Evolutionary conservation across 345 rosid genomes (phyloP).

Genomic region (Mallotus nudiflorus): DNA sequence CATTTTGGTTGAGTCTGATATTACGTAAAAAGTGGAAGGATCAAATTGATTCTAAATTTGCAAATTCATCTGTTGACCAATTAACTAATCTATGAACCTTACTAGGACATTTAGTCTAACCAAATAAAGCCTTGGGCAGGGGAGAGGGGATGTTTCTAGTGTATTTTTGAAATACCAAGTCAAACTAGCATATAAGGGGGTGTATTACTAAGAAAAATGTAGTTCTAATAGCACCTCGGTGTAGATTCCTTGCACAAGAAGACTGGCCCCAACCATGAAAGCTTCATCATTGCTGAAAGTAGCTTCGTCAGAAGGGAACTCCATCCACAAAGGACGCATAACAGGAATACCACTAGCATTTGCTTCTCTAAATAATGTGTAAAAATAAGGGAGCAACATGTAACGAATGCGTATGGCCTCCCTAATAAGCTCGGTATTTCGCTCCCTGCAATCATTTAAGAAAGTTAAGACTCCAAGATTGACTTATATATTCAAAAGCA

Average conservation of each 20-base stretch:
- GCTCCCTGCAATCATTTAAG: constrained; percentile 55
- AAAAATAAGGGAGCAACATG: constrained; percentile 83
- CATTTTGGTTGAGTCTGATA: no score
- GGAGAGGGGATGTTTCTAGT: no score
- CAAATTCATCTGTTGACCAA: no score
- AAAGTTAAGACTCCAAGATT: constrained; percentile 1
- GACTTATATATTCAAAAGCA: neutral
- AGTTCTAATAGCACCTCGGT: constrained; percentile 53
- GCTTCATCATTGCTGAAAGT: constrained; percentile 89
- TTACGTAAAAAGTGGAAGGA: no score
- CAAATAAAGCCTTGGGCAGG: no score
- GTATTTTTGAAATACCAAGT: no score
- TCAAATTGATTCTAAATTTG: no score
- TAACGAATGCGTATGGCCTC: constrained; percentile 90
- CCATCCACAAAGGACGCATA: constrained; percentile 97
- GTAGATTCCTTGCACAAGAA: constrained; percentile 93
- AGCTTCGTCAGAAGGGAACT: constrained; percentile 86
- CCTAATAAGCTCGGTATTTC: constrained; percentile 78
- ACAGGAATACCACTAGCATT: constrained; percentile 83
- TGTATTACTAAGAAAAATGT: no score
- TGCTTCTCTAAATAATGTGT: constrained; percentile 96
- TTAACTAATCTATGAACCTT: no score
- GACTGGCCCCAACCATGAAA: constrained; percentile 92
- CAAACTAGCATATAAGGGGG: no score
- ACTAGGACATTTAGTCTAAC: no score